These are phyloP conservation scores for Penicillium palitans DNA, from an alignment of 2,329 filamentous ascomycete genomes.

Conservation along the genomic window DNA sequence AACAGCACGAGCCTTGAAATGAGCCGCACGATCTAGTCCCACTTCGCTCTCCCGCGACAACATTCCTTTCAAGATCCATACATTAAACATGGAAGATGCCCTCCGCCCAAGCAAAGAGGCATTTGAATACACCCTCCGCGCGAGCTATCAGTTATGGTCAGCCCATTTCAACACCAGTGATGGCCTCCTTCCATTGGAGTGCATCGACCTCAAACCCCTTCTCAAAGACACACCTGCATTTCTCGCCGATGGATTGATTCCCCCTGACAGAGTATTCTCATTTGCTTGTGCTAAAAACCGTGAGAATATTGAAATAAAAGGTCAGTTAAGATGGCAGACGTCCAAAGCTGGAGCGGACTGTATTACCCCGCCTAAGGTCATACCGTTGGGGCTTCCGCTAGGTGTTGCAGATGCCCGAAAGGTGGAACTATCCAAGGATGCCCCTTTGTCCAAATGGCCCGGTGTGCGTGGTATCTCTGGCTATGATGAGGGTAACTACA, in stretches of 20 bases:
- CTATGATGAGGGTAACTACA: conserved; percentile 26
- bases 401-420: not conserved
- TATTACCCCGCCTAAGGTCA: not conserved
- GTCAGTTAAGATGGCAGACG: not conserved
- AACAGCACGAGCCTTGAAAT: not conserved
- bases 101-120: not conserved
- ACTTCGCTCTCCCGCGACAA: not conserved
- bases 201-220: not conserved
- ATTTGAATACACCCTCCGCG: not conserved
- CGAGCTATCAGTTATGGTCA: not conserved
- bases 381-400: not conserved
- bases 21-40: not conserved
- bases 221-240: conserved; percentile 1
- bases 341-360: not conserved
- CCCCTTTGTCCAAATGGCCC: conserved; percentile 20
- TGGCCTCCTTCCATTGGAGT: not conserved
- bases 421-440: conserved; percentile 1
- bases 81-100: not conserved
- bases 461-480: conserved; percentile 18
- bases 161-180: not conserved
- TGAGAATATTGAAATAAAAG: not conserved
- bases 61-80: not conserved
- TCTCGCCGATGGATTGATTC: not conserved
- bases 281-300: not conserved
- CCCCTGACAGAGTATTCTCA: not conserved